phyloP scores from a whole-genome alignment of 805 yeast species.

The Candida sphagnicola region DNA sequence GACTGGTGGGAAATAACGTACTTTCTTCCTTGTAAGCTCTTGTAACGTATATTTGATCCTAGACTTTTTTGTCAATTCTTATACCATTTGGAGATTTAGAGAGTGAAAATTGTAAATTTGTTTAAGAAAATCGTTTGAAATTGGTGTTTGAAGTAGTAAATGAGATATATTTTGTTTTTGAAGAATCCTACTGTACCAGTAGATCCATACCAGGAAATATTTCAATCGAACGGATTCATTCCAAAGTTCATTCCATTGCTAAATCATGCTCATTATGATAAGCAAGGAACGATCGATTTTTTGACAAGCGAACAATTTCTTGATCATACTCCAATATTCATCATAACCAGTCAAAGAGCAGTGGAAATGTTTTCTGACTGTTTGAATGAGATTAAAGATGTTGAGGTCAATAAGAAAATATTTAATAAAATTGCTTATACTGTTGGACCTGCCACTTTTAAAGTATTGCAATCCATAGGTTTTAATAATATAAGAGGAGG shows the following conservation, averaged over 20 bases:
- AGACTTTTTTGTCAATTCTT: too few relatives aligned
- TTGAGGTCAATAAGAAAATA: constrained; percentile 19
- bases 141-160: too few relatives aligned
- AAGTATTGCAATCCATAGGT: constrained; percentile 55
- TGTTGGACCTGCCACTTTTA: constrained; percentile 87
- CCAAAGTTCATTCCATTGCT: constrained; percentile 71
- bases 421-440: constrained; percentile 63
- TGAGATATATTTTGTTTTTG: constrained; percentile 44
- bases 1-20: too few relatives aligned
- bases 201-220: constrained; percentile 59
- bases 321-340: constrained; percentile 44
- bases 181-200: constrained; percentile 68
- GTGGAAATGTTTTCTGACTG: constrained; percentile 68
- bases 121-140: too few relatives aligned
- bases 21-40: too few relatives aligned
- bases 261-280: constrained; percentile 55
- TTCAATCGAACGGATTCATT: constrained; percentile 29
- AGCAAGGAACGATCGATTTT: constrained; percentile 38
- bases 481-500: constrained; percentile 73
- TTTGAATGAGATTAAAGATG: constrained; percentile 23
- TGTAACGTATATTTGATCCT: too few relatives aligned
- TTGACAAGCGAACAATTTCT: constrained; percentile 43
- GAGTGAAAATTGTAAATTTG: too few relatives aligned
- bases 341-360: constrained; percentile 88
- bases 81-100: too few relatives aligned